A percentile compares a stretch with the other conserved stretches of the same genome.
Conservation (phyloP, 2,329 filamentous ascomycete genomes). For the Plectosphaerella plurivora region DNA sequence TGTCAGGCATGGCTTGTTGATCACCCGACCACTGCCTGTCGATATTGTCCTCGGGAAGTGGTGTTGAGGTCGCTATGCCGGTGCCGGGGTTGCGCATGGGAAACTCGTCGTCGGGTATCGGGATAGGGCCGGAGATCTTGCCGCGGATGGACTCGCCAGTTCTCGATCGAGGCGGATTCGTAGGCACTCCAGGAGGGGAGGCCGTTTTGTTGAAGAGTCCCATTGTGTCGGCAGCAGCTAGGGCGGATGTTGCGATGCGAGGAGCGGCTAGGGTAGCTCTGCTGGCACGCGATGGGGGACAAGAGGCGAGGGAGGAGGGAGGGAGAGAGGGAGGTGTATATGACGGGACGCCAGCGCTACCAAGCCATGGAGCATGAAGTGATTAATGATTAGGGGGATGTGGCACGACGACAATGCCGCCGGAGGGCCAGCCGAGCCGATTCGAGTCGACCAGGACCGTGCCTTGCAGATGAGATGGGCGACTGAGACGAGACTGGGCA, state of each 20-base stretch:
- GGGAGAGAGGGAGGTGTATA: not conserved
- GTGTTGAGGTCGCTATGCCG: constrained; percentile 26
- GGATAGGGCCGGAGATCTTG: constrained; percentile 58
- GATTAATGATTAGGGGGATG: not conserved
- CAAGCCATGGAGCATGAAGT: not conserved
- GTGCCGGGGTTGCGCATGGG: constrained; percentile 40
- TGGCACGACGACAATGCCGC: too few relatives aligned
- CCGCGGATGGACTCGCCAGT: constrained; percentile 48
- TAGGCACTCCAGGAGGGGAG: constrained; percentile 31
- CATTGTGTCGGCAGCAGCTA: constrained; percentile 24
- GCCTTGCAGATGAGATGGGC: too few relatives aligned
- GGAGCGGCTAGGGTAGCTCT: constrained; percentile 3
- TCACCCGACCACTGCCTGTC: constrained; percentile 11
- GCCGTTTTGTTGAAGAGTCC: constrained; percentile 38
- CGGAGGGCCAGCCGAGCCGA: too few relatives aligned
- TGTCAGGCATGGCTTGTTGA: not conserved
- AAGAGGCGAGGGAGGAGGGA: not conserved
- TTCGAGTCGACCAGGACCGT: too few relatives aligned
- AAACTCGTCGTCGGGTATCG: constrained; percentile 53
- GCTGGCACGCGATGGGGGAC: not conserved
- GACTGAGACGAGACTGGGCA: too few relatives aligned
- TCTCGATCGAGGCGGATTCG: constrained; percentile 19
- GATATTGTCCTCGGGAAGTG: constrained; percentile 18
- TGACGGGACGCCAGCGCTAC: not conserved
- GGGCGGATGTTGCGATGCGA: not conserved